Percentiles rank a stretch among this genome's conserved stretches.
Evolutionary conservation across 2,329 filamentous ascomycete species (phyloP).

Genomic region (Colletotrichum agaves): DNA sequence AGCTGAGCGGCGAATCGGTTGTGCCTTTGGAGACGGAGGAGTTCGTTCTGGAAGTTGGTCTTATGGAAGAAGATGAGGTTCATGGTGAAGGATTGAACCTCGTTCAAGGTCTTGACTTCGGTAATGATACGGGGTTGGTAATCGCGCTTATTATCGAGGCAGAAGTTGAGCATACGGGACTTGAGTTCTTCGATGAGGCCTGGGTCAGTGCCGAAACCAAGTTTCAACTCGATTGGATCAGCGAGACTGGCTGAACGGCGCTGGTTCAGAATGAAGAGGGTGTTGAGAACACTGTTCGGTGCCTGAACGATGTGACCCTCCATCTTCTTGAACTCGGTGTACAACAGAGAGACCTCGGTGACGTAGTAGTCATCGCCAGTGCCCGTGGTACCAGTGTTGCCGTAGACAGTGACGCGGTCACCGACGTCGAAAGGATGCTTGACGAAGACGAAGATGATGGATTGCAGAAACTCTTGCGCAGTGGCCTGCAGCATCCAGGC

Average conservation of each 20-base stretch:
- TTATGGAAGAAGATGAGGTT: slow-evolving; percentile 99
- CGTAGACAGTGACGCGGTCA: slow-evolving; percentile 91
- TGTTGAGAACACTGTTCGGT: slow-evolving; percentile 93
- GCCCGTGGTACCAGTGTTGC: slow-evolving; percentile 82
- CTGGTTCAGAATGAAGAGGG: slow-evolving; percentile 94
- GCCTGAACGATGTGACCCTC: slow-evolving; percentile 96
- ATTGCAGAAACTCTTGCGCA: slow-evolving; percentile 93
- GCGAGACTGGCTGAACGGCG: slow-evolving; percentile 88
- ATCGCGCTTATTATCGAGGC: slow-evolving; percentile 86
- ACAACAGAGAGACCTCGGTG: slow-evolving; percentile 90
- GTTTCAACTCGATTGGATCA: slow-evolving; percentile 83
- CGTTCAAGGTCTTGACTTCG: slow-evolving; percentile 81
- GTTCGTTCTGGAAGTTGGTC: slow-evolving; percentile 94
- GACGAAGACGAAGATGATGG: slow-evolving; percentile 93
- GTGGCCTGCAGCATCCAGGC: slow-evolving; percentile 95
- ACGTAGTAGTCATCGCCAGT: slow-evolving; percentile 95
- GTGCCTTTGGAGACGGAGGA: slow-evolving; percentile 86
- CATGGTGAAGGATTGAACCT: slow-evolving; percentile 86
- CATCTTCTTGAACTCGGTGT: slow-evolving; percentile 99
- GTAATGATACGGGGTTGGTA: slow-evolving; percentile 88
- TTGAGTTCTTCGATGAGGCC: slow-evolving; percentile 87
- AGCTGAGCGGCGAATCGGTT: slow-evolving; percentile 95
- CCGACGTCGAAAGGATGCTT: slow-evolving; percentile 98
- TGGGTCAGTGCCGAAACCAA: slow-evolving; percentile 88
- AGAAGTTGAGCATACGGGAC: slow-evolving; percentile 83